Base-by-base conservation (phyloP, 495 filamentous ascomycete species). In the Venustampulla echinocandica region DNA sequence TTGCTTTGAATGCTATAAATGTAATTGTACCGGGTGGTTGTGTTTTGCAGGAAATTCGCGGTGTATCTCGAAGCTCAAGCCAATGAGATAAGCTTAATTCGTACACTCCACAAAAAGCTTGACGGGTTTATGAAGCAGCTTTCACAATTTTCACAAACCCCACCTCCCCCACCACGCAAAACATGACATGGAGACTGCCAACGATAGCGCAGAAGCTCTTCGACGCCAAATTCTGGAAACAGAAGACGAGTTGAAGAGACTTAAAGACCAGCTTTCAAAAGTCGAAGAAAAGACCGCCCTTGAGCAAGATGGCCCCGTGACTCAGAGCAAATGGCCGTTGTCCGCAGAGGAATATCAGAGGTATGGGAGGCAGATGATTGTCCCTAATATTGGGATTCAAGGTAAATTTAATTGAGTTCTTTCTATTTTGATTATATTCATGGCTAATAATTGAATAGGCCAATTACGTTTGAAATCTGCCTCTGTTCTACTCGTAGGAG, bases 331-430 rank as follows among this genome's bases (percentile, higher is more conserved):
- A 50, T 84, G 81, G 83, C 80, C 81, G 0, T 63, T 90, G 7
- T 60, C 63, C 0, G 64, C 61, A 20, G 74, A 82, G 23, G 87
- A 93, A 58, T 90, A 95, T 56, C 73, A 70, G 52, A 76, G 89
- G 41, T 98, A 98, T 69, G 88, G 87, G 3, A 73, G 92, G 32
- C 92, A 98, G 64, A 83, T 98, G 69, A 90, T 96, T 35, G 74
- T 98, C 28, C 82, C 88, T 0, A 78, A 85, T 47, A 71, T 98
- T 48, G 90, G 90, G 2, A 70, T 95, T 20, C 69, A 79, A 61
- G 87, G 86, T 84, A 19, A 30, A 10, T 37, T n/a, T 40, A 15
- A 20, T 39, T 13, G 9, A 49, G 19, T 10, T 5, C n/a, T 32
- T 44, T 46, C 50, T 17, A 49, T 23, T 46, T 46, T n/a, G n/a